A percentile compares a stretch with the other conserved stretches of the same genome.
Conservation (phyloP, 192 early-diverging fungal genomes). For the Coemansia sp. region DNA sequence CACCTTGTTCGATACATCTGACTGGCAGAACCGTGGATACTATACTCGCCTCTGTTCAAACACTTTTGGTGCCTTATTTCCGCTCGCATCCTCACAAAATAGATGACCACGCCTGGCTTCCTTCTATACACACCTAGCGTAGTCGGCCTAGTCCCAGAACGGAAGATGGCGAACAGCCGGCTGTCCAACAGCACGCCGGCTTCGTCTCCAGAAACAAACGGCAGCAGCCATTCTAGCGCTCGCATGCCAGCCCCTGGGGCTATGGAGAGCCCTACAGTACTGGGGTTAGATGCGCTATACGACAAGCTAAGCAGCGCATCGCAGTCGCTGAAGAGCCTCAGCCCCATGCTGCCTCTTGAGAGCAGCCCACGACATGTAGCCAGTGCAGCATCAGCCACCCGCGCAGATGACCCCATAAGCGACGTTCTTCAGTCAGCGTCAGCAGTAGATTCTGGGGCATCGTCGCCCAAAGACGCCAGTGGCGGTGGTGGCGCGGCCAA, state of each 20-base stretch:
- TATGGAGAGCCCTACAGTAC: slow-evolving; percentile 15
- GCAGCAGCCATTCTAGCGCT: slow-evolving; percentile 11
- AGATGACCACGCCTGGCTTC: slow-evolving; percentile 45
- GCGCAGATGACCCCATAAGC: slow-evolving; percentile 6
- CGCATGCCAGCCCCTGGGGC: background rate
- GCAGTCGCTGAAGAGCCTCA: slow-evolving; percentile 35
- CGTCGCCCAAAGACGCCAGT: slow-evolving; percentile 21
- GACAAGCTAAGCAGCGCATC: slow-evolving; percentile 43
- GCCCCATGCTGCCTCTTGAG: slow-evolving; percentile 20
- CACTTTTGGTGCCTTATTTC: background rate
- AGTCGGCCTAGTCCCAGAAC: slow-evolving; percentile 26
- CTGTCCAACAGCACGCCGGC: slow-evolving; percentile 14
- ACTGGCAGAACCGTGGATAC: background rate
- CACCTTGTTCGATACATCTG: background rate
- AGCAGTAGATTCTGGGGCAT: slow-evolving; percentile 25
- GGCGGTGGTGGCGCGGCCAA: slow-evolving; percentile 10
- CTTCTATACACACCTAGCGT: slow-evolving; percentile 28
- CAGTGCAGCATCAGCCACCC: slow-evolving; percentile 13
- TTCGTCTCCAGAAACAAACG: background rate
- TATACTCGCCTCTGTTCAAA: background rate
- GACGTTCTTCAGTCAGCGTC: background rate
- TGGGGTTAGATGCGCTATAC: slow-evolving; percentile 45
- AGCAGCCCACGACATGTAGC: background rate
- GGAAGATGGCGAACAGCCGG: slow-evolving; percentile 19
- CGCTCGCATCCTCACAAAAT: slow-evolving; percentile 8